Evolutionary conservation across 805 yeast genomes (phyloP).

Genomic region (Tetrapisispora namnaoensis): DNA sequence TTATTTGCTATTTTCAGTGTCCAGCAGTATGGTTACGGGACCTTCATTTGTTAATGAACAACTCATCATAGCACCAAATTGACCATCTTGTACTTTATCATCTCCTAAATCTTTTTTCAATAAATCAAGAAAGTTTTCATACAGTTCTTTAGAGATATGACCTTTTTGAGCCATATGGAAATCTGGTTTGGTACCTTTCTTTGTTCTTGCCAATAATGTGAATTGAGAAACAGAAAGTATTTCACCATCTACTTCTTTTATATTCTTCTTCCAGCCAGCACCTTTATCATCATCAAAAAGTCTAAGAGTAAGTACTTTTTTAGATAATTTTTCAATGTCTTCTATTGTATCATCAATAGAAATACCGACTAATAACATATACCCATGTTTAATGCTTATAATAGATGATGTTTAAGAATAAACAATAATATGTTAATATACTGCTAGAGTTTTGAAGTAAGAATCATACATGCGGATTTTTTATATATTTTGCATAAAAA

Average conservation of each 20-base stretch:
- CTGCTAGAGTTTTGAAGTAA: not conserved
- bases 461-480: conserved; percentile 1
- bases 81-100: conserved; percentile 71
- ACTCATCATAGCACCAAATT: conserved; percentile 97
- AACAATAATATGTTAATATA: not conserved
- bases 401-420: not conserved
- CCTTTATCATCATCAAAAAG: conserved; percentile 68
- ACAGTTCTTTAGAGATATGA: conserved; percentile 34
- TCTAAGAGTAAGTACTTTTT: conserved; percentile 54
- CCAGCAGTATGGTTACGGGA: conserved; percentile 80
- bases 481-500: not conserved
- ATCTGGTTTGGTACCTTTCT: conserved; percentile 91
- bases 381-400: conserved; percentile 52
- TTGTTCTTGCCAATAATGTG: conserved; percentile 75
- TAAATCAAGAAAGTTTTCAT: conserved; percentile 40
- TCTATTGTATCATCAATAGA: conserved; percentile 65
- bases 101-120: conserved; percentile 46
- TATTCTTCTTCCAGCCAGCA: conserved; percentile 67
- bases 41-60: conserved; percentile 85
- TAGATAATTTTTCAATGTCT: conserved; percentile 61
- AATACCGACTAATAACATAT: conserved; percentile 77
- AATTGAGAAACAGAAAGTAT: conserved; percentile 87
- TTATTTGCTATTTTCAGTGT: conserved; percentile 28
- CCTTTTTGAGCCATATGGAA: conserved; percentile 90
- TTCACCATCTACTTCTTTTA: conserved; percentile 57